A percentile compares a stretch with the other conserved stretches of the same genome.
Conservation (phyloP, 2,329 filamentous ascomycete genomes). For the Fusarium equiseti region DNA sequence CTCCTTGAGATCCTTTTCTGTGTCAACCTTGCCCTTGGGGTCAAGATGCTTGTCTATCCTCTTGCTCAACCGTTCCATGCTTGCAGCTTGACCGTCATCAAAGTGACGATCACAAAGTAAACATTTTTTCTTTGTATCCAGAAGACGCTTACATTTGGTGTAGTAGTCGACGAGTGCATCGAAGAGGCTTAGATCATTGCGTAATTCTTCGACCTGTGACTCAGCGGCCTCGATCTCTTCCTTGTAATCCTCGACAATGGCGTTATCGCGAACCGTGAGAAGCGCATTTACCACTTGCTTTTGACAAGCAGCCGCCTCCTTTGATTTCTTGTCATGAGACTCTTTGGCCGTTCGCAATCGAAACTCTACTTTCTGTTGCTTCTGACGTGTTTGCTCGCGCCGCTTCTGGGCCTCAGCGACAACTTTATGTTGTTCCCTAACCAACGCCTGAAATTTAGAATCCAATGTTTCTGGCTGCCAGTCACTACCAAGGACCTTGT, state of each 20-base stretch:
- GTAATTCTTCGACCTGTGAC: constrained; percentile 69
- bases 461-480: constrained; percentile 82
- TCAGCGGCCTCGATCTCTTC: constrained; percentile 64
- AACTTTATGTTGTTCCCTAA: constrained; percentile 68
- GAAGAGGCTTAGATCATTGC: constrained; percentile 76
- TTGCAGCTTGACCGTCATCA: constrained; percentile 68
- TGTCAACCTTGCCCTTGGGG: constrained; percentile 71
- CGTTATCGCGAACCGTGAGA: constrained; percentile 57
- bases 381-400: constrained; percentile 77
- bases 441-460: constrained; percentile 72
- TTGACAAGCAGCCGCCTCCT: constrained; percentile 72
- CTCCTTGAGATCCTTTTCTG: constrained; percentile 71
- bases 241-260: constrained; percentile 66
- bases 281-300: constrained; percentile 66
- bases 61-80: constrained; percentile 70
- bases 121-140: constrained; percentile 78
- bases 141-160: constrained; percentile 72
- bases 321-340: constrained; percentile 72
- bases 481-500: constrained; percentile 68
- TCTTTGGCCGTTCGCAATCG: constrained; percentile 74
- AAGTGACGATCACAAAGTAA: constrained; percentile 81
- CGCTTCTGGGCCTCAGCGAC: constrained; percentile 75
- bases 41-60: constrained; percentile 74
- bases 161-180: constrained; percentile 80
- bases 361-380: constrained; percentile 82